A percentile compares a stretch with the other conserved stretches of the same genome.
Conservation (phyloP, 2,329 filamentous ascomycete genomes). For the Calonectria montana region DNA sequence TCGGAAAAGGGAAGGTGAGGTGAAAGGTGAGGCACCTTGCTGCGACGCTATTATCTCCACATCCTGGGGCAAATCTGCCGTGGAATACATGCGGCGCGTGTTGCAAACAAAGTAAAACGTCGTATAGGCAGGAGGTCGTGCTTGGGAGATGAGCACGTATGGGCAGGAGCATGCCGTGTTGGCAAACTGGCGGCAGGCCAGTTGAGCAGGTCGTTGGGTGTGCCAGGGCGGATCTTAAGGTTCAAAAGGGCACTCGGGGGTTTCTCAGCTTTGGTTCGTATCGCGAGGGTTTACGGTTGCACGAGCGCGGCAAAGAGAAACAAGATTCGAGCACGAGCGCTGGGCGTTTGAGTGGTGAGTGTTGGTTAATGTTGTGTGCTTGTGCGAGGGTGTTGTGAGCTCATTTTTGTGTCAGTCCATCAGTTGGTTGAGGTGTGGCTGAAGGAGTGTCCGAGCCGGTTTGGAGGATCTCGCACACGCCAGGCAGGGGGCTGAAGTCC, state of each 20-base stretch:
- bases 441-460: background rate
- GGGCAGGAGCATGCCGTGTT: background rate
- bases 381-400: background rate
- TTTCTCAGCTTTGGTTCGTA: conserved; percentile 11
- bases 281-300: conserved; percentile 17
- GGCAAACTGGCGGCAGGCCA: background rate
- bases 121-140: background rate
- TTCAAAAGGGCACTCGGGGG: background rate
- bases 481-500: background rate
- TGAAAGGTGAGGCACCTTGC: background rate
- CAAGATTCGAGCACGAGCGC: background rate
- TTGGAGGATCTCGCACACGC: background rate
- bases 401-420: background rate
- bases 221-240: conserved; percentile 15
- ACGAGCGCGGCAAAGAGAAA: background rate
- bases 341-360: conserved; percentile 1
- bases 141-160: background rate
- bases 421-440: conserved; percentile 1
- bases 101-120: background rate
- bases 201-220: background rate
- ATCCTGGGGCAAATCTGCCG: conserved; percentile 12
- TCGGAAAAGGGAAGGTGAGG: conserved; percentile 8
- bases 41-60: conserved; percentile 20
- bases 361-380: background rate
- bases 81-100: conserved; percentile 6